Conservation (phyloP, 805 yeast species). For the Candida qinlingensis region DNA sequence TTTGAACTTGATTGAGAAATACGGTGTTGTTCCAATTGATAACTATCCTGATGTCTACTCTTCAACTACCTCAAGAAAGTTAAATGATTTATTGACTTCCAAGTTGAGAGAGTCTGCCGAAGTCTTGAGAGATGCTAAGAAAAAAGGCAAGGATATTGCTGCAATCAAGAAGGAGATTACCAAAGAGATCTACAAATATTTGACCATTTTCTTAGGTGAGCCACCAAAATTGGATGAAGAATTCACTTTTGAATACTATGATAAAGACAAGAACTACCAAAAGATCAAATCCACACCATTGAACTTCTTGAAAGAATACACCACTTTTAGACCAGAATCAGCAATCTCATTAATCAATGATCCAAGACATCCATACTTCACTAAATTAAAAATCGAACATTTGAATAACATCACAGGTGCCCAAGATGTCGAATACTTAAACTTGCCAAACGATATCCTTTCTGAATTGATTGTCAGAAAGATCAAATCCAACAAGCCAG, state of each 20-base stretch:
- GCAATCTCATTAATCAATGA: slow-evolving; percentile 71
- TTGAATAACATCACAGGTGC: slow-evolving; percentile 63
- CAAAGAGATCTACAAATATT: slow-evolving; percentile 57
- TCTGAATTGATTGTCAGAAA: slow-evolving; percentile 60
- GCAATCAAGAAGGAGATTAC: slow-evolving; percentile 45
- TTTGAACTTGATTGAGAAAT: slow-evolving; percentile 68
- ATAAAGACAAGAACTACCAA: slow-evolving; percentile 57
- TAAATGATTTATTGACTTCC: slow-evolving; percentile 61
- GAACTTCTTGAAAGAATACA: slow-evolving; percentile 51
- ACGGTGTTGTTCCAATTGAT: slow-evolving; percentile 74
- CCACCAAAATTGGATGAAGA: slow-evolving; percentile 71
- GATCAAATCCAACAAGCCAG: slow-evolving; percentile 68
- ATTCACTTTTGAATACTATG: slow-evolving; percentile 70
- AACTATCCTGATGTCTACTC: slow-evolving; percentile 64
- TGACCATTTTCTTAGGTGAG: slow-evolving; percentile 66
- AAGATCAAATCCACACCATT: slow-evolving; percentile 53
- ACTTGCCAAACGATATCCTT: slow-evolving; percentile 53
- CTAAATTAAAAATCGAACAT: slow-evolving; percentile 64
- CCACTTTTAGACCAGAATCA: slow-evolving; percentile 45
- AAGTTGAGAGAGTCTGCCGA: slow-evolving; percentile 78
- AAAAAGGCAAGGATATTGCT: slow-evolving; percentile 11
- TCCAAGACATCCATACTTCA: slow-evolving; percentile 68
- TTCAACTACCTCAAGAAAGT: slow-evolving; percentile 41
- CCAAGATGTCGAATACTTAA: slow-evolving; percentile 69
- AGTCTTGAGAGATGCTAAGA: slow-evolving; percentile 41